A percentile compares a stretch with the other conserved stretches of the same genome.
Evolutionary conservation across 805 yeast species (phyloP).

Genomic region (Candida caryicola): DNA sequence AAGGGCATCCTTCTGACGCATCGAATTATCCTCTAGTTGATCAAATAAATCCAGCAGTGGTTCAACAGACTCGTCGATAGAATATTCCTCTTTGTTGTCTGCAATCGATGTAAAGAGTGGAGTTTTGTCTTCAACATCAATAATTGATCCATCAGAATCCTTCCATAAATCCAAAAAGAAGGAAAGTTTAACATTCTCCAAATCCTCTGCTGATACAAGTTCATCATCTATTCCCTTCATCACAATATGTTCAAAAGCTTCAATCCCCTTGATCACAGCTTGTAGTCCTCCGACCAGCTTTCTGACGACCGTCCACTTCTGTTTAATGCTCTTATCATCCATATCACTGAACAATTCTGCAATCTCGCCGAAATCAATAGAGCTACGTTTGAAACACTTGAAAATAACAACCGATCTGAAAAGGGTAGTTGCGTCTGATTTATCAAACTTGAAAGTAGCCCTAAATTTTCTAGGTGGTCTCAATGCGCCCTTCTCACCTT

Average conservation of each 20-base stretch:
- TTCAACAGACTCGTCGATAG: conserved; percentile 33
- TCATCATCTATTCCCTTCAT: conserved; percentile 58
- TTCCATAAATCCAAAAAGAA: conserved; percentile 66
- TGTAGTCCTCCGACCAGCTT: conserved; percentile 42
- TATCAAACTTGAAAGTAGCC: conserved; percentile 28
- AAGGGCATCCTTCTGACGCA: conserved; percentile 66
- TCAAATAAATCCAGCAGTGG: conserved; percentile 28
- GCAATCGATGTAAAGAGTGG: conserved; percentile 41
- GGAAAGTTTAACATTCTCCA: conserved; percentile 49
- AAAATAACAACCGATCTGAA: conserved; percentile 66
- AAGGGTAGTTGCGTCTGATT: conserved; percentile 51
- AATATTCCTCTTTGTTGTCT: conserved; percentile 48
- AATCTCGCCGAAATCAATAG: conserved; percentile 65
- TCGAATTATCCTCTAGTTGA: conserved; percentile 54
- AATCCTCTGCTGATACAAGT: conserved; percentile 45
- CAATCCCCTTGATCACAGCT: conserved; percentile 59
- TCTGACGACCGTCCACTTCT: conserved; percentile 70
- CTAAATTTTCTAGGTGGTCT: conserved; percentile 13
- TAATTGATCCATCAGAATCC: conserved; percentile 41
- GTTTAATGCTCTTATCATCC: conserved; percentile 45
- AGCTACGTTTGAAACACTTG: conserved; percentile 53
- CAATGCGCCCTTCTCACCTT: not conserved
- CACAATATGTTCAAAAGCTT: conserved; percentile 67
- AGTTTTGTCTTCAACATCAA: conserved; percentile 26
- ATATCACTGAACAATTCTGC: conserved; percentile 45